phyloP scores from a whole-genome alignment of 192 early-diverging fungal genomes.

The Coemansia sp. region DNA sequence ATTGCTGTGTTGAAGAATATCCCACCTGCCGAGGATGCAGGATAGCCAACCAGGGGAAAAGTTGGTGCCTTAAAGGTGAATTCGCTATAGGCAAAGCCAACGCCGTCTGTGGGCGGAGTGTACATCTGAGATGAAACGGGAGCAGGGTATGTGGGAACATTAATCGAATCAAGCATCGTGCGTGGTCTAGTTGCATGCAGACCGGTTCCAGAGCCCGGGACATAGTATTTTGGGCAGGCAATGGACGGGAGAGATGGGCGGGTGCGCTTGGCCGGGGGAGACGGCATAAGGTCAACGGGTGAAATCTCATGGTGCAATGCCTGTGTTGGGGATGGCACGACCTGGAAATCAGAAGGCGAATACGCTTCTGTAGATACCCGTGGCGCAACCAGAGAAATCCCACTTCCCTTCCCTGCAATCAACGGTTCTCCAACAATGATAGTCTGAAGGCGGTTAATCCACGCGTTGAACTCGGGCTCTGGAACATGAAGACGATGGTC shows the following conservation, averaged over 20 bases:
- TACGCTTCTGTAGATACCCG: conserved; percentile 14
- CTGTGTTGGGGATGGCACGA: conserved; percentile 43
- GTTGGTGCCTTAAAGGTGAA: conserved; percentile 46
- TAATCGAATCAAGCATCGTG: conserved; percentile 23
- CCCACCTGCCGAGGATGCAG: neutral
- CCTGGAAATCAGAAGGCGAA: conserved; percentile 40
- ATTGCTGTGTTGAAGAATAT: neutral
- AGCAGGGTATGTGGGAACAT: conserved; percentile 20
- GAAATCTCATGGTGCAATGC: conserved; percentile 28
- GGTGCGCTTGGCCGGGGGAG: conserved; percentile 50
- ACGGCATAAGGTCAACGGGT: conserved; percentile 20
- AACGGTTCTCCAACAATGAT: conserved; percentile 27
- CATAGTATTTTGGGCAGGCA: conserved; percentile 8
- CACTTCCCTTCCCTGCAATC: conserved; percentile 9
- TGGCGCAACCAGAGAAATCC: conserved; percentile 13
- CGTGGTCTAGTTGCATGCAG: conserved; percentile 4
- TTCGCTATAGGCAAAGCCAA: conserved; percentile 37
- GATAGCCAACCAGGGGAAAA: conserved; percentile 5
- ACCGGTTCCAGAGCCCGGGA: conserved; percentile 9
- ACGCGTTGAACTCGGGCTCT: conserved; percentile 68
- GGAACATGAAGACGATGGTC: conserved; percentile 73
- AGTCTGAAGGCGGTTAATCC: conserved; percentile 57
- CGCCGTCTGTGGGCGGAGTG: conserved; percentile 32
- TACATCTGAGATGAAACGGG: conserved; percentile 20
- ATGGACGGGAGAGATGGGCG: conserved; percentile 19